Conservation (phyloP, 768 basidiomycete species). For the Suillus brevipes region DNA sequence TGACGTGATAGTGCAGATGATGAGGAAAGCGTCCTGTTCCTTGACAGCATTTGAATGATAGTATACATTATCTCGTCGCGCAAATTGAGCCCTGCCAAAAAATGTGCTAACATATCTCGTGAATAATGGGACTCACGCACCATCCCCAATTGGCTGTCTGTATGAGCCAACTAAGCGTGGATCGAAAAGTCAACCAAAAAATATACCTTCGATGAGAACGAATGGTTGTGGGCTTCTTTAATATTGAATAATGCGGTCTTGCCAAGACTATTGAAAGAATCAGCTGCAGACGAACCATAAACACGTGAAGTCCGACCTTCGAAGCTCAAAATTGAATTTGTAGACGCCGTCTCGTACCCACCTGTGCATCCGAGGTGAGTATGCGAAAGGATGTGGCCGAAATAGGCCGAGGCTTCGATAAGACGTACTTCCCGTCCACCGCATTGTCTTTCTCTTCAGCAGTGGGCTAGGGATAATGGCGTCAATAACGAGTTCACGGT, state of each 20-base stretch:
- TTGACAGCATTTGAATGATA: constrained; percentile 54
- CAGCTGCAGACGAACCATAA: neutral
- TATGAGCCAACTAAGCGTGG: constrained; percentile 17
- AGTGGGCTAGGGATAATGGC: constrained; percentile 56
- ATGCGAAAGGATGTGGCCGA: neutral
- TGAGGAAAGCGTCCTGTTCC: constrained; percentile 66
- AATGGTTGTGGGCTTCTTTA: constrained; percentile 83
- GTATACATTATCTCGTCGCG: constrained; percentile 69
- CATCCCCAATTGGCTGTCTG: constrained; percentile 90
- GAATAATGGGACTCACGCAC: constrained; percentile 37
- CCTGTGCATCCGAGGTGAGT: constrained; percentile 35
- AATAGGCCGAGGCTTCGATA: neutral
- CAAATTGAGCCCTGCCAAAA: constrained; percentile 68
- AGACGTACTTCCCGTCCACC: constrained; percentile 54
- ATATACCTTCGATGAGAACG: constrained; percentile 69
- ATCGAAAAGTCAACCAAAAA: neutral
- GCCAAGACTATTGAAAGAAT: constrained; percentile 32
- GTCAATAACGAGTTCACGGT: neutral
- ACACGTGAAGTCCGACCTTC: constrained; percentile 47
- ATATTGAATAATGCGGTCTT: constrained; percentile 55
- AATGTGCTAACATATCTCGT: constrained; percentile 4
- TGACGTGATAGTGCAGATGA: constrained; percentile 77
- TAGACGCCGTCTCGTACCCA: constrained; percentile 87
- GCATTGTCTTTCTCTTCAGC: constrained; percentile 70
- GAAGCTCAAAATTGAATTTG: constrained; percentile 82